phyloP scores from a whole-genome alignment of 129 eudicot species.

The Flaveria ramosissima region DNA sequence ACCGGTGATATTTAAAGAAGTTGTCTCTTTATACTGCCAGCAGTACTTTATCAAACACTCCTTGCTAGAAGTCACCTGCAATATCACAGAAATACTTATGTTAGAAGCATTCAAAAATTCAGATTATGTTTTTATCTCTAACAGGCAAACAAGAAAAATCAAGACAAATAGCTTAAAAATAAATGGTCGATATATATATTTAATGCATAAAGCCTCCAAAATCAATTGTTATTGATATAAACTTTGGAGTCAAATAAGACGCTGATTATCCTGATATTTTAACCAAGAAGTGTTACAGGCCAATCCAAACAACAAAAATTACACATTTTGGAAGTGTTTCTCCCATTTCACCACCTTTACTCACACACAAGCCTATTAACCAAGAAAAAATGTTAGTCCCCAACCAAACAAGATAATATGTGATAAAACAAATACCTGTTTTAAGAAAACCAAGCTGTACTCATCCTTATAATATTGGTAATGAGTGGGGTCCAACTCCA shows the following conservation, averaged over 20 bases:
- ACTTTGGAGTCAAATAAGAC: background rate
- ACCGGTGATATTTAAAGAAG: slow-evolving; percentile 29
- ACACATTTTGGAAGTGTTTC: background rate
- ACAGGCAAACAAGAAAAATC: slow-evolving; percentile 6
- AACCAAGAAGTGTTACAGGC: background rate
- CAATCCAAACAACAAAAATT: background rate
- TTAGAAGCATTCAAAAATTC: background rate
- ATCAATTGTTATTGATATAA: background rate
- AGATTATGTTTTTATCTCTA: background rate
- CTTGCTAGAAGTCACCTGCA: slow-evolving; percentile 60
- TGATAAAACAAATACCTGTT: slow-evolving; percentile 54
- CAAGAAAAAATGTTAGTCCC: background rate
- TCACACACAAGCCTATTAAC: background rate
- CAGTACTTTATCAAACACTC: slow-evolving; percentile 63
- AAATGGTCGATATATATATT: background rate
- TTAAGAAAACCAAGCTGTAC: slow-evolving; percentile 64
- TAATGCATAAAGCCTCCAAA: slow-evolving; percentile 6
- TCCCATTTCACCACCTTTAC: slow-evolving; percentile 2
- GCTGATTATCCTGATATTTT: background rate
- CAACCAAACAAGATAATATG: slow-evolving; percentile 6
- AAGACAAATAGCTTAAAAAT: background rate
- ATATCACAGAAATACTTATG: slow-evolving; percentile 8
- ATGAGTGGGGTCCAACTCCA: slow-evolving; percentile 75
- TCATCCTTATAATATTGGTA: slow-evolving; percentile 76
- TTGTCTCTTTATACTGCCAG: slow-evolving; percentile 48